These are phyloP conservation scores for Aspergillus fumigatiaffinis DNA, from an alignment of 2,329 filamentous ascomycete species.

Conservation along the genomic window DNA sequence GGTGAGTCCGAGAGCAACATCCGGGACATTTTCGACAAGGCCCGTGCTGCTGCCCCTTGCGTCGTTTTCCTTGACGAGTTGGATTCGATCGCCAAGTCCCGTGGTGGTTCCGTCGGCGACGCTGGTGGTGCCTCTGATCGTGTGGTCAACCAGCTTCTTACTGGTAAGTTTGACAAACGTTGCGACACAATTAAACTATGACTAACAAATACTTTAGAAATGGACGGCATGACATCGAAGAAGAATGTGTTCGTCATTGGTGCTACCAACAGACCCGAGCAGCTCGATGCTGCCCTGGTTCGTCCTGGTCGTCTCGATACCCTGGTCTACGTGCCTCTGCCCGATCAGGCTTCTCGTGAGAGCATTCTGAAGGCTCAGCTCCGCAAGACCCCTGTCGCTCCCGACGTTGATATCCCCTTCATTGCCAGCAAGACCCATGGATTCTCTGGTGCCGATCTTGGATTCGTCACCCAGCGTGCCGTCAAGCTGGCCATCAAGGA, in stretches of 20 bases:
- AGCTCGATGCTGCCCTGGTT: conserved; percentile 96
- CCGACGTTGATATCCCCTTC: conserved; percentile 82
- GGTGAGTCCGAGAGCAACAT: conserved; percentile 99
- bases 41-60: conserved; percentile 93
- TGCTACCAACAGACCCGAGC: conserved; percentile 96
- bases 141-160: conserved; percentile 99
- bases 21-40: conserved; percentile 99
- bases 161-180: conserved; percentile 58
- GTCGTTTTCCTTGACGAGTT: conserved; percentile 98
- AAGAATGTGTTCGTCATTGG: conserved; percentile 99
- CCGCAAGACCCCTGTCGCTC: conserved; percentile 90
- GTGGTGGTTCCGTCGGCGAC: conserved; percentile 93
- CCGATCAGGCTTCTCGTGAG: conserved; percentile 83
- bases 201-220: conserved; percentile 62
- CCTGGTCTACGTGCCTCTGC: conserved; percentile 95
- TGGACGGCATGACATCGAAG: conserved; percentile 99
- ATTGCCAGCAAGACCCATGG: conserved; percentile 97
- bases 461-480: conserved; percentile 96
- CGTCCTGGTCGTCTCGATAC: conserved; percentile 98
- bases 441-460: conserved; percentile 98
- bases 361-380: conserved; percentile 93
- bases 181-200: not conserved
- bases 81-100: conserved; percentile 98
- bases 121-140: conserved; percentile 97
- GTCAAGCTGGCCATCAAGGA: conserved; percentile 99